Percentiles rank a stretch among this genome's conserved stretches.
Conservation (phyloP, 352 stramenopile species). For the Aphanomyces invadans region DNA sequence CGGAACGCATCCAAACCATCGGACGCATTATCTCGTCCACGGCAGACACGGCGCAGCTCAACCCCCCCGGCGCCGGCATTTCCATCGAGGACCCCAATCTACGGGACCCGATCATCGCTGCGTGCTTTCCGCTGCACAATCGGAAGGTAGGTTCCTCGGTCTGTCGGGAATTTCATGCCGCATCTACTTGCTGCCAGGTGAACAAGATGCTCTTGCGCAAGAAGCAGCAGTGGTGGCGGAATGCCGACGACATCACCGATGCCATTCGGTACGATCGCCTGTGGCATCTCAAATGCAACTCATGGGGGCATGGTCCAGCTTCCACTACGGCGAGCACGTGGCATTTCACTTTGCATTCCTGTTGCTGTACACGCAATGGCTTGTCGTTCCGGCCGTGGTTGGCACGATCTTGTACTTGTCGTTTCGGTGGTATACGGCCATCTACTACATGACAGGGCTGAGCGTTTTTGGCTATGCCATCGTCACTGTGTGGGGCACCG, state of each 20-base stretch:
- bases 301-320: no score
- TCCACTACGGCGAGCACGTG: conserved; percentile 75
- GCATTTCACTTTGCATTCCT: conserved; percentile 83
- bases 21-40: conserved; percentile 81
- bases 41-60: conserved; percentile 55
- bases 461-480: conserved; percentile 75
- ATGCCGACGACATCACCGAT: conserved; percentile 73
- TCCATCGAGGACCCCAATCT: conserved; percentile 69
- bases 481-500: conserved; percentile 66
- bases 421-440: conserved; percentile 53
- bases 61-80: conserved; percentile 68
- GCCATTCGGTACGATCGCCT: conserved; percentile 76
- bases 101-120: conserved; percentile 63
- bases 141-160: conserved; percentile 25
- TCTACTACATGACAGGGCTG: conserved; percentile 71
- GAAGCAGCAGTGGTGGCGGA: conserved; percentile 63
- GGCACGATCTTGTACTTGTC: conserved; percentile 61
- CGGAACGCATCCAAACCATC: conserved; percentile 77
- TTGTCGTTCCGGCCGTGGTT: conserved; percentile 49
- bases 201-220: conserved; percentile 63
- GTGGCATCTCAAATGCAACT: no score
- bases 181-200: conserved; percentile 29
- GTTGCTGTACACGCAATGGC: conserved; percentile 77
- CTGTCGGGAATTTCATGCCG: not conserved
- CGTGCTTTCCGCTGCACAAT: conserved; percentile 82